A percentile compares a stretch with the other conserved stretches of the same genome.
Evolutionary conservation across 2,329 filamentous ascomycete species (phyloP).

Genomic region (Penicillium freii): DNA sequence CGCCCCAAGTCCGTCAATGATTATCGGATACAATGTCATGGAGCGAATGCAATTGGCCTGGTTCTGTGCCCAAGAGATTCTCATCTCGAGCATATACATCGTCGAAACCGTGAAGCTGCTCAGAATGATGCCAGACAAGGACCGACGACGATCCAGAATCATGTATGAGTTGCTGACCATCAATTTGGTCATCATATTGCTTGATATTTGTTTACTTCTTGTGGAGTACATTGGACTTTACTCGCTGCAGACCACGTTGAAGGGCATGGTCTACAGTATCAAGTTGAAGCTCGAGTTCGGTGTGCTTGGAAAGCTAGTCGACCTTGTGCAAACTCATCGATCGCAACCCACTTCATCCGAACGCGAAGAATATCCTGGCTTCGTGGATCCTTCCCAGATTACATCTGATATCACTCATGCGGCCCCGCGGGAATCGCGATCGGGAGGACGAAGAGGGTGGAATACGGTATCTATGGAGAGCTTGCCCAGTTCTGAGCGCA

Average conservation of each 20-base stretch:
- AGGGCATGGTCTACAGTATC: slow-evolving; percentile 49
- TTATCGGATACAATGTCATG: slow-evolving; percentile 45
- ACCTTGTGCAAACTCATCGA: slow-evolving; percentile 36
- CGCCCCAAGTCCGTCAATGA: slow-evolving; percentile 21
- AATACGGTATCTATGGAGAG: slow-evolving; percentile 32
- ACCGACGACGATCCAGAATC: slow-evolving; percentile 40
- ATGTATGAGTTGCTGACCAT: slow-evolving; percentile 51
- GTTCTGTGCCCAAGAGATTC: slow-evolving; percentile 47
- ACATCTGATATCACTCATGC: slow-evolving; percentile 42
- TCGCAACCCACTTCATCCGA: slow-evolving; percentile 34
- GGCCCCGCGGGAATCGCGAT: slow-evolving; percentile 15
- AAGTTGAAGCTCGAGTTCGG: slow-evolving; percentile 52
- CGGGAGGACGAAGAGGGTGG: slow-evolving; percentile 21
- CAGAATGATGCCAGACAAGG: slow-evolving; percentile 33
- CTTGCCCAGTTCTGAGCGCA: slow-evolving; percentile 25
- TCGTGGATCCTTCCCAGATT: slow-evolving; percentile 42
- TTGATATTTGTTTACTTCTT: slow-evolving; percentile 47
- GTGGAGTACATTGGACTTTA: slow-evolving; percentile 46
- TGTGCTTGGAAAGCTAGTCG: slow-evolving; percentile 46
- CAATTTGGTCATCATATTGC: slow-evolving; percentile 48
- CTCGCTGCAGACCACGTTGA: slow-evolving; percentile 46
- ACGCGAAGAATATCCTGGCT: slow-evolving; percentile 39
- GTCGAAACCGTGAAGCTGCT: slow-evolving; percentile 51
- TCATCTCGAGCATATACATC: slow-evolving; percentile 53
- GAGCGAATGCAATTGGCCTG: slow-evolving; percentile 45